Evolutionary conservation across 2,329 filamentous ascomycete species (phyloP), one percentile per base, ranked within the genome.

Genomic region (Botrytis porri): DNA sequence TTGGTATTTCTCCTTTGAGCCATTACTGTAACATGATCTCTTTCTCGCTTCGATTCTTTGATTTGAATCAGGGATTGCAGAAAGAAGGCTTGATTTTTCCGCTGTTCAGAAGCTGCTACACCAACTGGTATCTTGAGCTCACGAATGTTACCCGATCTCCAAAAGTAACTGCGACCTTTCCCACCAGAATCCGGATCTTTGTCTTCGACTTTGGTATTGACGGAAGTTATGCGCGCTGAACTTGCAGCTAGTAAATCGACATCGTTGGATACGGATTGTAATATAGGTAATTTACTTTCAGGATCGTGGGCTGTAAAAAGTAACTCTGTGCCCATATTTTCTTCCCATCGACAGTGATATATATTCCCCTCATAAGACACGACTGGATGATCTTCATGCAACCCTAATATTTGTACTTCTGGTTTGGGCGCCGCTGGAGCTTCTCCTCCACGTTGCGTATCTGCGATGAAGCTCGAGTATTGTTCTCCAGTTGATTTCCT

Each of bases 311-410:
- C 82, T 1, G 86, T 86, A 78, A 98, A 91, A 60, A 97, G 88
- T 76, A 95, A 84, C 77, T 97, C 93, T 0, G 94, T 97, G 51
- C 95, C 95, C 61, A 97, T 88, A 74, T 94, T 92, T 75, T 93
- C 89, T 18, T 89, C 88, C 95, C 95, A 98, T 63, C 89, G 84
- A 76, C 94, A 95, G 75, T 89, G 90, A 80, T 95, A 96, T 35
- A 97, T 84, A 75, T 91, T 88, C 43, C 92, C 92, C 73, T 91
- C 88, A 82, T 97, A 97, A 35, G 92, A 92, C 74, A 97, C 86
- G 41, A 97, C 84, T 0, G 95, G 95, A 66, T 92, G 91, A 3
- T 83, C 79, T 1, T 91, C 91, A 81, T 97, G 92, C 5, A 98
- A 86, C 41, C 93, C 94, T n/a, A 96, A 85, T 69, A 98, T 90